A percentile compares a stretch with the other conserved stretches of the same genome.
Conservation (phyloP, 2,329 filamentous ascomycete species). For the Pseudopithomyces chartarum region DNA sequence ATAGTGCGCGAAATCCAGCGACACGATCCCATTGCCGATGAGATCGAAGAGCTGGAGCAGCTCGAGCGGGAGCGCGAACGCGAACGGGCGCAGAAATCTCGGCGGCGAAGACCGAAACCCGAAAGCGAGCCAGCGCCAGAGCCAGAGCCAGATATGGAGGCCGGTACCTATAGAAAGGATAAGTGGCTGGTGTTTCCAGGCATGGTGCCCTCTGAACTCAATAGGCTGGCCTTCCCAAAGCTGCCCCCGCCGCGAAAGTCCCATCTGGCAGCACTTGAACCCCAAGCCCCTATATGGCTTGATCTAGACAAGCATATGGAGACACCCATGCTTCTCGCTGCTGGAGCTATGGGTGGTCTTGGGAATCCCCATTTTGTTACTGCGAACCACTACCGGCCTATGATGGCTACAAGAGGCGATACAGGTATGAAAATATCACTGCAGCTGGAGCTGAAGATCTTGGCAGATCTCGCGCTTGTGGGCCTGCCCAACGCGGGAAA, state of each 20-base stretch:
- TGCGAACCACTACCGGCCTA: conserved; percentile 73
- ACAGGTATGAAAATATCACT: conserved; percentile 77
- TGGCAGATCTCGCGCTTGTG: conserved; percentile 93
- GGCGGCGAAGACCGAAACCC: conserved; percentile 25
- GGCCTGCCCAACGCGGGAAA: conserved; percentile 96
- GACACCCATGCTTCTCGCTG: conserved; percentile 80
- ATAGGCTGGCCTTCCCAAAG: conserved; percentile 62
- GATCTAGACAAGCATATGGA: conserved; percentile 72
- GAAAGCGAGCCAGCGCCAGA: conserved; percentile 40
- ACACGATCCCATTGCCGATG: conserved; percentile 75
- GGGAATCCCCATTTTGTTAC: conserved; percentile 94
- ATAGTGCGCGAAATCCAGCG: conserved; percentile 83
- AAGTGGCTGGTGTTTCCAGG: conserved; percentile 91
- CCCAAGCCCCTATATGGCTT: conserved; percentile 68
- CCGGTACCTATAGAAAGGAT: conserved; percentile 58
- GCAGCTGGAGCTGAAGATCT: conserved; percentile 89
- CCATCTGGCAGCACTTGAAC: conserved; percentile 68
- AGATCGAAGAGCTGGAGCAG: conserved; percentile 52
- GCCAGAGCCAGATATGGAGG: conserved; percentile 21
- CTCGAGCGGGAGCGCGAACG: conserved; percentile 18
- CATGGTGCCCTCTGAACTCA: conserved; percentile 71
- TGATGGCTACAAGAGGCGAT: conserved; percentile 88
- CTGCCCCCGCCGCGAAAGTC: conserved; percentile 62
- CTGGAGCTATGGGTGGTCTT: conserved; percentile 85
- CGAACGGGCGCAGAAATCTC: conserved; percentile 3